A percentile compares a stretch with the other conserved stretches of the same genome.
These are phyloP conservation scores for Sphaerulina vaccinii DNA, from an alignment of 2,329 filamentous ascomycete genomes.

Conservation along the genomic window DNA sequence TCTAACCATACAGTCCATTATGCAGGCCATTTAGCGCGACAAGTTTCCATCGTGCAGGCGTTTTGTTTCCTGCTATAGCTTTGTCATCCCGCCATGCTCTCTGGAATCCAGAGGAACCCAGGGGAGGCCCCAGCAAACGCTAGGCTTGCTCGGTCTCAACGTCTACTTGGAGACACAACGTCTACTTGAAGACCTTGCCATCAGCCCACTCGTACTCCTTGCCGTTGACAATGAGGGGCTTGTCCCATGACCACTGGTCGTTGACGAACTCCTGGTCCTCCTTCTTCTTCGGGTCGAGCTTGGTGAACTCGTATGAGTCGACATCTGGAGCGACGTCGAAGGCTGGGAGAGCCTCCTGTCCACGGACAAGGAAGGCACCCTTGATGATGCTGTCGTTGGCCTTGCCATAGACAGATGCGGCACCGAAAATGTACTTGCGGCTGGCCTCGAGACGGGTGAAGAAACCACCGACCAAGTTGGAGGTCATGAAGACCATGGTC, in stretches of 20 bases:
- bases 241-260: conserved; percentile 89
- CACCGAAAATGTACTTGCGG: conserved; percentile 97
- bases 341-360: conserved; percentile 78
- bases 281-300: conserved; percentile 84
- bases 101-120: not conserved
- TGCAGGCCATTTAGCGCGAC: not conserved
- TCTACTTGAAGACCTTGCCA: conserved; percentile 98
- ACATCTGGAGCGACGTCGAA: conserved; percentile 97
- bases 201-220: conserved; percentile 87
- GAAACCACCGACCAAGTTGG: conserved; percentile 97
- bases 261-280: conserved; percentile 86
- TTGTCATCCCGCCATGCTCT: not conserved
- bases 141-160: not conserved
- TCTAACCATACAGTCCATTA: conserved; percentile 14
- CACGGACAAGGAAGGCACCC: conserved; percentile 93
- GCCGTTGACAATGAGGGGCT: conserved; percentile 73
- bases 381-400: conserved; percentile 87
- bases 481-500: conserved; percentile 96
- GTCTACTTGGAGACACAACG: too few relatives aligned
- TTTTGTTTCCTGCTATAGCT: too few relatives aligned
- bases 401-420: conserved; percentile 81
- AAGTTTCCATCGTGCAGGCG: not conserved
- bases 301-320: conserved; percentile 94
- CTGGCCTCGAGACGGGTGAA: conserved; percentile 94
- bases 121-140: too few relatives aligned